Conservation (phyloP, 805 yeast genomes). For the Kazachstania bromeliacearum region DNA sequence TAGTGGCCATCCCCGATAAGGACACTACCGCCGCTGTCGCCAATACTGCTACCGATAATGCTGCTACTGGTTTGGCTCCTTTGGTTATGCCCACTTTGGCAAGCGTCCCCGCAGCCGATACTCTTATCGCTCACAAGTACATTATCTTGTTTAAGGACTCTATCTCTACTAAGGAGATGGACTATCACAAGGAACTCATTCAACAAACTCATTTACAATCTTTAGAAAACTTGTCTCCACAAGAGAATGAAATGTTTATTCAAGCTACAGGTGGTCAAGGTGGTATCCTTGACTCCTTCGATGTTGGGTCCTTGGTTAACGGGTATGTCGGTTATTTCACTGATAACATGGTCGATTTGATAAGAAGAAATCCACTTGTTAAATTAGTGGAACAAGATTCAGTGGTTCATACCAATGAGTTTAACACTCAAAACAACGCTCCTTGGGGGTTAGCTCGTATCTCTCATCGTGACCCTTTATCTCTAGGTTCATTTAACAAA, state of each 20-base stretch:
- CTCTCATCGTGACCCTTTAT: conserved; percentile 67
- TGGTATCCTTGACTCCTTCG: conserved; percentile 53
- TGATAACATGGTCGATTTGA: conserved; percentile 60
- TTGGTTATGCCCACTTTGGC: conserved; percentile 15
- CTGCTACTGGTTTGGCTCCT: conserved; percentile 33
- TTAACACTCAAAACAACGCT: conserved; percentile 68
- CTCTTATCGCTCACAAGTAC: conserved; percentile 62
- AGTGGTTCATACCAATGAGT: conserved; percentile 51
- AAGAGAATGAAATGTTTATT: conserved; percentile 7
- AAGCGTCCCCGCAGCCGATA: conserved; percentile 21
- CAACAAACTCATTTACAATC: conserved; percentile 36
- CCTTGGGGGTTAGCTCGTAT: conserved; percentile 94
- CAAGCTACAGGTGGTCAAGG: conserved; percentile 29
- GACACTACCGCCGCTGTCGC: neutral
- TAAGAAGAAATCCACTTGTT: conserved; percentile 57
- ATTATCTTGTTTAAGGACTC: conserved; percentile 75
- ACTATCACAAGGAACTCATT: conserved; percentile 63
- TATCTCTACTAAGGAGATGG: conserved; percentile 41
- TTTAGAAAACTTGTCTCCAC: conserved; percentile 1
- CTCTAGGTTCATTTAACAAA: conserved; percentile 60
- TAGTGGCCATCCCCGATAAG: neutral
- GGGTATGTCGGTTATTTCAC: conserved; percentile 88
- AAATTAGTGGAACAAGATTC: conserved; percentile 71
- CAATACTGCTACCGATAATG: neutral
- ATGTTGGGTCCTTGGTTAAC: conserved; percentile 44